Evolutionary conservation across 2,329 filamentous ascomycete genomes (phyloP), one percentile per base, ranked within the genome.

Genomic region (Pseudocercospora fuligena): DNA sequence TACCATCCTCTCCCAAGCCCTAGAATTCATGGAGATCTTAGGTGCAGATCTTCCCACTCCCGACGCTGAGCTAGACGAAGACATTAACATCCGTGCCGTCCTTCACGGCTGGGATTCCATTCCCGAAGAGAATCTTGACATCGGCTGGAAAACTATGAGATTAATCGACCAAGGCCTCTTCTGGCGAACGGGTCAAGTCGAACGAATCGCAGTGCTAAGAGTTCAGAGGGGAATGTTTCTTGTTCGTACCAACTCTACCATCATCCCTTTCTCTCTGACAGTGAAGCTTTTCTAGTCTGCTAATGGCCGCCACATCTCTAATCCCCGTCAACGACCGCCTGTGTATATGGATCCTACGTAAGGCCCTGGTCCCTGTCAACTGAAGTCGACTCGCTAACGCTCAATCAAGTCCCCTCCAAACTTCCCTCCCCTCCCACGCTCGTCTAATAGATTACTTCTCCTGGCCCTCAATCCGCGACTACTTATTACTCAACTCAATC

Each of bases 161-260:
- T n/a, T 31, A 21, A 23, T 58, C 23, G 54, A 58, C 27, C 12
- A 29, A 19, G 54, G 54, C 23, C 33, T 58, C 6, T 58, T 58
- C 54, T 23, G 31, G 16, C 54, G 21, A n/a, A 31, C 4, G 14
- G 54, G 54, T 19, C 29, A 3, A n/a, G 54, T 58, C 19, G 54
- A 58, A 33, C 27, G 54, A 16, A 43, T 58, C 54, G 54, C 54
- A 29, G 31, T 58, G 21, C 33, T 58, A 5, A 21, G 54, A 58
- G 54, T 58, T 8, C 27, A 33, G 23, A 29, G 54, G 5, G 27
- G 21, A 14, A 58, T 58, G 54, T 58, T 53, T 12, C 49, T 53
- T 9, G 19, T 19, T 11, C 29, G 29, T 27, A 6, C 9, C 6
- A 31, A 1, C 29, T 8, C 29, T 1, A 5, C 29, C 29, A 31